Conservation (phyloP, 225 moss, liverwort and hornwort species). For the Takakia lepidozioides region DNA sequence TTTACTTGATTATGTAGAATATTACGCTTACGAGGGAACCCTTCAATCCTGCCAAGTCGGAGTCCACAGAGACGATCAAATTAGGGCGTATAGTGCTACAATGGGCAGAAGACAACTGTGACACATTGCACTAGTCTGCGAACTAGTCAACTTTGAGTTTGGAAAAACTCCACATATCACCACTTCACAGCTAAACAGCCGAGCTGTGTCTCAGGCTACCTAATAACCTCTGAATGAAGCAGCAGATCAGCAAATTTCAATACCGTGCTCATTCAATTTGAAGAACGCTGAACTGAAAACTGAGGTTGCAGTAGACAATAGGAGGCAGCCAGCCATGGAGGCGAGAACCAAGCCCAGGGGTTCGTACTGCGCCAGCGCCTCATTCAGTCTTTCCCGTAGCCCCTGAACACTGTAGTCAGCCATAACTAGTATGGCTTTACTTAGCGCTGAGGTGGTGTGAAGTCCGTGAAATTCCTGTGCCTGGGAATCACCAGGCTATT, state of each 20-base stretch:
- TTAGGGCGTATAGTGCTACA: background rate
- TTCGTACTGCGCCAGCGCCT: slow-evolving; percentile 51
- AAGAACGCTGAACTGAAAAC: slow-evolving; percentile 23
- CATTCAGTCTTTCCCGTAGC: slow-evolving; percentile 46
- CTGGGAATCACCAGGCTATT: too few relatives aligned
- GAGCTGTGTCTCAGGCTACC: background rate
- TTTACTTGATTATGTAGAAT: slow-evolving; percentile 54
- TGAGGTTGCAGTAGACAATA: slow-evolving; percentile 15
- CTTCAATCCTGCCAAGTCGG: slow-evolving; percentile 53
- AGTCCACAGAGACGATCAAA: background rate
- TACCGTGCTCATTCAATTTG: slow-evolving; percentile 59
- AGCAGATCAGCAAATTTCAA: background rate
- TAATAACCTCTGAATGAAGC: background rate
- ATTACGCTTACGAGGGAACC: slow-evolving; percentile 39
- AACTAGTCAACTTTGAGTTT: background rate
- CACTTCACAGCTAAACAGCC: background rate
- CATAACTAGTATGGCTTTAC: slow-evolving; percentile 14
- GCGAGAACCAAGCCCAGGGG: slow-evolving; percentile 56
- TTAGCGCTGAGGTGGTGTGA: too few relatives aligned
- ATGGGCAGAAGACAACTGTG: background rate
- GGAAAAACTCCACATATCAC: background rate
- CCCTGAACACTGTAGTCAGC: slow-evolving; percentile 22
- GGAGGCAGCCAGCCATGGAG: slow-evolving; percentile 55
- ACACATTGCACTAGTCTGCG: background rate
- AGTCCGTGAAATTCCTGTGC: too few relatives aligned